Conservation (phyloP, 106 monocot genomes). For the Acanthochlamys bracteata region DNA sequence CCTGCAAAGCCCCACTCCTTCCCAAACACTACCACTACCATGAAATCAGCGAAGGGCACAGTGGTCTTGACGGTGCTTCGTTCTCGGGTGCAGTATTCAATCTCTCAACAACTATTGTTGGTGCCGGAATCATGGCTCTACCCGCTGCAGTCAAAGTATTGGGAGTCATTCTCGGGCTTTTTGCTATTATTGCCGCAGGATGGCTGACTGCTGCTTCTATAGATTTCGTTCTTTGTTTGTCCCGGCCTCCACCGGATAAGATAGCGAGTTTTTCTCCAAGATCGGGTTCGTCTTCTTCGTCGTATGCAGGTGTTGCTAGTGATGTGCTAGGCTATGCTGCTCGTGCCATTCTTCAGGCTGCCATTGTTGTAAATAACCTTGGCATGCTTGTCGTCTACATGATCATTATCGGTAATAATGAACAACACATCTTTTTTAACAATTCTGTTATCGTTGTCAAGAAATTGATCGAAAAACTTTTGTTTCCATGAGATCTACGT, state of each 20-base stretch:
- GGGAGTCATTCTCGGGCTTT: constrained; percentile 70
- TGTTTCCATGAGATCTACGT: too few relatives aligned
- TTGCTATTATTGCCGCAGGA: constrained; percentile 60
- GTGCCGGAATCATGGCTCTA: constrained; percentile 93
- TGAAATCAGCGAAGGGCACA: too few relatives aligned
- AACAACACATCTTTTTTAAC: background rate
- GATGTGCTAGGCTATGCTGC: too few relatives aligned
- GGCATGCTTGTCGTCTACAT: constrained; percentile 86
- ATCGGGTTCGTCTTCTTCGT: too few relatives aligned
- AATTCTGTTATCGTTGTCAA: too few relatives aligned
- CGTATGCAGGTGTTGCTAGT: too few relatives aligned
- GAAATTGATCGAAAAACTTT: too few relatives aligned
- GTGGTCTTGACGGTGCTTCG: constrained; percentile 73
- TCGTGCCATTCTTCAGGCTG: too few relatives aligned
- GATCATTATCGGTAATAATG: constrained; percentile 93
- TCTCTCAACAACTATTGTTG: constrained; percentile 86
- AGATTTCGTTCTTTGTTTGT: too few relatives aligned
- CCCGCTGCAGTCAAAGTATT: constrained; percentile 86
- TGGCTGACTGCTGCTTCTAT: constrained; percentile 81
- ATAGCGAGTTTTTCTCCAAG: constrained; percentile 60
- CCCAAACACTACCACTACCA: too few relatives aligned
- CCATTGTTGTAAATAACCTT: constrained; percentile 71
- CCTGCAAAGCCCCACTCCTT: too few relatives aligned
- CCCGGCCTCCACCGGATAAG: too few relatives aligned
- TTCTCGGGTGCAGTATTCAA: constrained; percentile 89